phyloP scores from a whole-genome alignment of 768 basidiomycete genomes.

The Terana coerulea region DNA sequence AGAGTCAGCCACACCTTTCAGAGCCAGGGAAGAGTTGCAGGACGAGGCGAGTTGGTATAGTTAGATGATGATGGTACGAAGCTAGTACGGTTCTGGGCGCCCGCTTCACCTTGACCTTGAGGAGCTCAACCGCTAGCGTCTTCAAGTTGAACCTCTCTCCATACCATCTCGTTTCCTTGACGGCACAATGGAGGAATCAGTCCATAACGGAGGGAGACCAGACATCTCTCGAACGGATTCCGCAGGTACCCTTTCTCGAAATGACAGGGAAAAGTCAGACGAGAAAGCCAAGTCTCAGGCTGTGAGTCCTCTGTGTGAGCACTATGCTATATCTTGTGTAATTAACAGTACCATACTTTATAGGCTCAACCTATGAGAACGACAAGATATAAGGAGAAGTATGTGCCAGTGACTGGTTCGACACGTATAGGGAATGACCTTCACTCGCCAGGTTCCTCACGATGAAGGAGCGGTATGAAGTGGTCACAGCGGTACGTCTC shows the following conservation, averaged over 20 bases:
- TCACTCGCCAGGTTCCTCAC: slow-evolving; percentile 9
- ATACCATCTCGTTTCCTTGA: no score
- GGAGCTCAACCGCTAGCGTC: no score
- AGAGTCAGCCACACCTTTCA: no score
- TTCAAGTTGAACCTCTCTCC: no score
- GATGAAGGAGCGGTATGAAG: slow-evolving; percentile 15
- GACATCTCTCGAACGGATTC: slow-evolving; percentile 7
- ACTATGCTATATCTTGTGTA: neutral
- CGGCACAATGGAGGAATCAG: no score
- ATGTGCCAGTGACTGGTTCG: neutral
- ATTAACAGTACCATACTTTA: neutral
- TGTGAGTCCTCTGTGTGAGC: slow-evolving; percentile 2
- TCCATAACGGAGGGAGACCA: no score
- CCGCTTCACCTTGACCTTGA: no score
- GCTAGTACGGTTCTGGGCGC: no score
- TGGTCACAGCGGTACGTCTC: slow-evolving; percentile 14
- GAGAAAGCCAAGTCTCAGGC: neutral
- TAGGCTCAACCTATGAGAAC: neutral
- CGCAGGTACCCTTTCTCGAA: neutral
- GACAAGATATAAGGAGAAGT: slow-evolving; percentile 13
- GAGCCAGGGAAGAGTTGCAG: no score
- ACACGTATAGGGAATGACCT: neutral
- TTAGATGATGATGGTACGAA: no score
- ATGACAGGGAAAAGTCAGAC: neutral
- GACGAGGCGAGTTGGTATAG: no score